Conservation (phyloP, 768 basidiomycete genomes). For the Leucosporidium yakuticum region DNA sequence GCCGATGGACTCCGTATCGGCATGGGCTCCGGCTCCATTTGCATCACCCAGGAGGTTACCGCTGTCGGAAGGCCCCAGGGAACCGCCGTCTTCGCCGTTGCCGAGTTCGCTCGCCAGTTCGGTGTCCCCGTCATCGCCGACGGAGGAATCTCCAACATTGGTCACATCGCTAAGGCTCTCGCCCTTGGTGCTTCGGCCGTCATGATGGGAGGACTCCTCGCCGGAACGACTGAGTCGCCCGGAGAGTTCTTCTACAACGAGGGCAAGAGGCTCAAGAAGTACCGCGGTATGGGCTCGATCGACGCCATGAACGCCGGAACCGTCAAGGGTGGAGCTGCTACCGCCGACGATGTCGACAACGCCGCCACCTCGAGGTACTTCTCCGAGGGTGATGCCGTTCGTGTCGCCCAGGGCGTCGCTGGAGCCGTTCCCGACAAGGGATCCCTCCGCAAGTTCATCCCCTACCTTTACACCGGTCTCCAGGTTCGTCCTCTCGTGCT, state of each 20-base stretch:
- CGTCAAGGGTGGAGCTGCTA: constrained; percentile 49
- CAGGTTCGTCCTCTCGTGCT: constrained; percentile 41
- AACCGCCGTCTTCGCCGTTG: constrained; percentile 92
- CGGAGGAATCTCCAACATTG: constrained; percentile 90
- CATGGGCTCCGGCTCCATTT: constrained; percentile 98
- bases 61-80: constrained; percentile 97
- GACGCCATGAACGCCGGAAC: constrained; percentile 61
- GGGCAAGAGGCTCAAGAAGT: constrained; percentile 96
- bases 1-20: constrained; percentile 93
- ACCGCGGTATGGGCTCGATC: constrained; percentile 95
- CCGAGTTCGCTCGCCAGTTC: constrained; percentile 87
- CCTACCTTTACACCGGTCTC: constrained; percentile 50
- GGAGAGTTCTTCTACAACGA: constrained; percentile 99
- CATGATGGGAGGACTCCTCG: constrained; percentile 97
- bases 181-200: constrained; percentile 89
- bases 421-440: constrained; percentile 98
- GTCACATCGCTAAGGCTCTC: constrained; percentile 95
- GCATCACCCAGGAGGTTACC: constrained; percentile 99
- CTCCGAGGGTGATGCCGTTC: constrained; percentile 82
- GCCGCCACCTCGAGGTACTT: constrained; percentile 96
- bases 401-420: constrained; percentile 87
- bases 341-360: constrained; percentile 49
- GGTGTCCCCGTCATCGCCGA: constrained; percentile 96
- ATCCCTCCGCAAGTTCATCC: constrained; percentile 83
- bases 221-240: constrained; percentile 93